These are phyloP conservation scores for Helianthus tuberosus DNA, from an alignment of 129 eudicot genomes.

Conservation along the genomic window DNA sequence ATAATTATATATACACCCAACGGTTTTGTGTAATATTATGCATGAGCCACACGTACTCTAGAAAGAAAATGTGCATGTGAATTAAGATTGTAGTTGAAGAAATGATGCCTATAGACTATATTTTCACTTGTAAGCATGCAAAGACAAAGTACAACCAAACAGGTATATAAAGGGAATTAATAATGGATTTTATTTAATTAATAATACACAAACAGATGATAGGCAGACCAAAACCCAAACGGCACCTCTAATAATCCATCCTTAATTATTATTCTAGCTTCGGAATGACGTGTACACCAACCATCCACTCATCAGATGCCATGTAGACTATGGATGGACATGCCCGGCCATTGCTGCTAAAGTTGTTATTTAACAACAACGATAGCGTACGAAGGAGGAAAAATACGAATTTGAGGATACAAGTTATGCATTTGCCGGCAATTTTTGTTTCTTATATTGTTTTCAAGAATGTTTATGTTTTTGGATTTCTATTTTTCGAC, in stretches of 20 bases:
- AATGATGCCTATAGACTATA: too few relatives aligned
- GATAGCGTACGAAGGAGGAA: too few relatives aligned
- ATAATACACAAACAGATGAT: constrained; percentile 23
- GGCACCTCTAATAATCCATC: constrained; percentile 24
- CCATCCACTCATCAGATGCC: neutral
- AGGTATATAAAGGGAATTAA: neutral
- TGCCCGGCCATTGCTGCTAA: neutral
- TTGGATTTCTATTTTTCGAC: neutral
- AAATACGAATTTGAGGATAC: too few relatives aligned
- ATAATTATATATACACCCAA: too few relatives aligned
- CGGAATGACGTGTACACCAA: constrained; percentile 15
- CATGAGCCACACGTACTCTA: too few relatives aligned
- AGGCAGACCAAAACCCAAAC: constrained; percentile 35
- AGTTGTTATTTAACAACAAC: neutral
- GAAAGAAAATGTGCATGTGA: too few relatives aligned
- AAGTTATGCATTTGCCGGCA: constrained; percentile 20
- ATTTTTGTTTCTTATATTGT: constrained; percentile 31
- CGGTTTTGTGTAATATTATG: too few relatives aligned
- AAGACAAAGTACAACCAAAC: too few relatives aligned
- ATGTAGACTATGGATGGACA: constrained; percentile 1
- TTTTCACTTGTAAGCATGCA: too few relatives aligned
- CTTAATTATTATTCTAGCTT: constrained; percentile 1
- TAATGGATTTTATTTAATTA: neutral
- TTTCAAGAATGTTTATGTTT: constrained; percentile 24
- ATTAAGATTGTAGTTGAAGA: too few relatives aligned